Percentiles rank a stretch among this genome's conserved stretches.
Evolutionary conservation across 768 basidiomycete species (phyloP).

Genomic region (Suillus brevipes): DNA sequence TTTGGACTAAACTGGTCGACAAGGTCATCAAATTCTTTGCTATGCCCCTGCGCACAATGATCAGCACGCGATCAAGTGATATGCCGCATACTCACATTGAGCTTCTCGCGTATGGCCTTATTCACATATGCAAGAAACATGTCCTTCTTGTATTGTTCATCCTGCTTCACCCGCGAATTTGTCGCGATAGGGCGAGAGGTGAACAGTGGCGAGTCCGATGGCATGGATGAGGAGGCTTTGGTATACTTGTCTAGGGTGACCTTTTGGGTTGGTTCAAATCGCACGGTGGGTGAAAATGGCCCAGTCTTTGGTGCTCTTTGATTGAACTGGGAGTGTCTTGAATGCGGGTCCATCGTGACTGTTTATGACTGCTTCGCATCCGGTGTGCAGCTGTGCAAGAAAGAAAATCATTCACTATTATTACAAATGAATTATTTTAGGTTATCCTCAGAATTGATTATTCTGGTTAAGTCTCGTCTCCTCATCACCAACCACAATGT

Average conservation of each 20-base stretch:
- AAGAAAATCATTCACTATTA: neutral
- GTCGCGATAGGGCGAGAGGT: slow-evolving; percentile 65
- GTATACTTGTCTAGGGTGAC: slow-evolving; percentile 45
- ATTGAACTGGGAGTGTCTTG: slow-evolving; percentile 73
- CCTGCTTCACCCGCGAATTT: slow-evolving; percentile 76
- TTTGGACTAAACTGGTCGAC: slow-evolving; percentile 79
- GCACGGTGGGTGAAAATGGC: slow-evolving; percentile 46
- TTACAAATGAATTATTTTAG: slow-evolving; percentile 1
- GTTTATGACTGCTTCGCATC: slow-evolving; percentile 5
- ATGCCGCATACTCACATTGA: slow-evolving; percentile 48
- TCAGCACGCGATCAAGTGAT: slow-evolving; percentile 16
- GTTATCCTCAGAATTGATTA: neutral
- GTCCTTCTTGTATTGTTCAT: slow-evolving; percentile 73
- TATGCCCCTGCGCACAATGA: slow-evolving; percentile 53
- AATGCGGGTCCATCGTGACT: slow-evolving; percentile 72
- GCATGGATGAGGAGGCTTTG: slow-evolving; percentile 34
- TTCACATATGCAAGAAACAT: slow-evolving; percentile 85
- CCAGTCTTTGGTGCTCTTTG: slow-evolving; percentile 69
- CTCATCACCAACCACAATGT: slow-evolving; percentile 38
- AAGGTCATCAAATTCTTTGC: slow-evolving; percentile 83
- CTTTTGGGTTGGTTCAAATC: slow-evolving; percentile 47
- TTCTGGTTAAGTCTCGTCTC: slow-evolving; percentile 3
- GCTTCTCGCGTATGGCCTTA: slow-evolving; percentile 76
- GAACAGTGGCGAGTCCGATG: slow-evolving; percentile 14
- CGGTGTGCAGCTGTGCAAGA: neutral